Evolutionary conservation across 805 yeast species (phyloP).

Genomic region (Zygotorulaspora florentina): DNA sequence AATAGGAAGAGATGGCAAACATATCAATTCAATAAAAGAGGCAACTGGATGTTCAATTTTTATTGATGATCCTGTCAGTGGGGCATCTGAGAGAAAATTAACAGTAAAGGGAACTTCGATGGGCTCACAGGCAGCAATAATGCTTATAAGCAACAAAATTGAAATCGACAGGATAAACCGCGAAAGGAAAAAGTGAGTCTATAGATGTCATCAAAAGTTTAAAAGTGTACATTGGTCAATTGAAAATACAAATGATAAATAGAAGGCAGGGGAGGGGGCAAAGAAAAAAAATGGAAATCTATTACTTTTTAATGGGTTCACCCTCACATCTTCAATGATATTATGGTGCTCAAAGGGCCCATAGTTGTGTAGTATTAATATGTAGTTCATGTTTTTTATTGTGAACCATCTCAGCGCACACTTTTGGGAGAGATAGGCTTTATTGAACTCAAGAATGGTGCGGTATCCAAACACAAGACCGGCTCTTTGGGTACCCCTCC

Average conservation of each 20-base stretch:
- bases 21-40: slow-evolving; percentile 70
- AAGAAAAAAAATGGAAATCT: no score
- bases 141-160: slow-evolving; percentile 66
- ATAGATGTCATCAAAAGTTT: not conserved
- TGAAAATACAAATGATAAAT: not conserved
- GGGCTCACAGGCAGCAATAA: slow-evolving; percentile 69
- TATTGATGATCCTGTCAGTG: slow-evolving; percentile 57
- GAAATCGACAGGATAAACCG: slow-evolving; percentile 57
- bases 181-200: slow-evolving; percentile 12
- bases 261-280: no score
- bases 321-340: no score
- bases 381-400: not conserved
- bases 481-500: no score
- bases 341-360: not conserved
- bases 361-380: slow-evolving; percentile 4
- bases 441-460: no score
- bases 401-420: no score
- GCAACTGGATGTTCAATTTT: slow-evolving; percentile 71
- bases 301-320: no score
- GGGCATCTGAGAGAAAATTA: slow-evolving; percentile 54
- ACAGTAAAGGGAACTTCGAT: slow-evolving; percentile 63
- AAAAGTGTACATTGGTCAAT: not conserved
- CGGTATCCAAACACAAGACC: no score
- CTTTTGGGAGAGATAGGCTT: no score
- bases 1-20: slow-evolving; percentile 83